Base-by-base conservation (phyloP, 208 protist species). In the Acanthamoeba castellanii region DNA sequence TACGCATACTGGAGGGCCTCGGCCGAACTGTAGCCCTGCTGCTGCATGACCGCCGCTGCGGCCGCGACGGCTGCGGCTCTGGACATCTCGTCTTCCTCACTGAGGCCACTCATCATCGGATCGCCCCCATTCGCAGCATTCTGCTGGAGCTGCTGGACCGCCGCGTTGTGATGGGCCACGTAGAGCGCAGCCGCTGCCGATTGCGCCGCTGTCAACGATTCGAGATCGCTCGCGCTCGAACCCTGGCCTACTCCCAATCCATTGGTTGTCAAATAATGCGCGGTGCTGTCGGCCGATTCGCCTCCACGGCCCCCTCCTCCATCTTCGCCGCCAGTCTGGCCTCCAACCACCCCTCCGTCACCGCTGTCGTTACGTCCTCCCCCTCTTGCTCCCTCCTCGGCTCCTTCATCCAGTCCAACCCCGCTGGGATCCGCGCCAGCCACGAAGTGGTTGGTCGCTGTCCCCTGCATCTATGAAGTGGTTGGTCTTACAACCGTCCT, bases 1-100 rank as follows among this genome's bases (percentile, higher is more conserved):
- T 84, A 84, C 11, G 76, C 76, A 20, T 84, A 84, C 8, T 84
- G 76, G 13, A 84, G 76, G 27, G 76, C 76, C 3, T 74, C 68
- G 16, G 68, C 30, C 11, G 68, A 13, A 6, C 3, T 37, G 30
- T 74, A 42, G 68, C 30, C 32, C n/a, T 74, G 68, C 27, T 74
- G 68, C 27, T 70, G 64, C 68, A 74, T 74, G 18, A 27, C 59
- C 22, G 59, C 59, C 20, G 59, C 59, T 27, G 59, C 59, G 2
- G 18, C 59, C 11, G 16, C 52, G 52, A 57, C 52, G 16, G 52
- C 52, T n/a, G 18, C 59, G 59, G 59, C 59, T n/a, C 20, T 7
- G 3, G 59, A 64, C 59, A 64, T 64, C 11, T 64, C 59, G 47
- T 52, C 47, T 64, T 64, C 59, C 5, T 64, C 59, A 22, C 59